These are phyloP conservation scores for Euphorbia neoarborescens DNA, from an alignment of 441 rosid species.

Conservation along the genomic window DNA sequence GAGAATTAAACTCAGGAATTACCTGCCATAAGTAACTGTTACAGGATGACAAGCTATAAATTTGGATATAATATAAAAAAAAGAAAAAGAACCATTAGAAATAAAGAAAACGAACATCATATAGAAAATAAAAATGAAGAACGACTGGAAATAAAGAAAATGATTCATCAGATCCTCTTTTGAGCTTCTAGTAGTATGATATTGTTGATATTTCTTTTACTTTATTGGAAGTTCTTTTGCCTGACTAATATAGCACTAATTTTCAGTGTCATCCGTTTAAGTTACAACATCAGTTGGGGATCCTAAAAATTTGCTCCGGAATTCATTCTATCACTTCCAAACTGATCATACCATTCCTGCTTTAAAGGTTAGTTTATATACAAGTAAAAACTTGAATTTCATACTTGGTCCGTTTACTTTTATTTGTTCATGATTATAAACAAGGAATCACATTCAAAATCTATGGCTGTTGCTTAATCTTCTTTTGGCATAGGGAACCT, in stretches of 20 bases:
- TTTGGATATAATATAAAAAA: too few relatives aligned
- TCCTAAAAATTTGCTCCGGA: constrained; percentile 92
- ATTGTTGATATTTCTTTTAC: too few relatives aligned
- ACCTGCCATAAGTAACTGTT: constrained; percentile 3
- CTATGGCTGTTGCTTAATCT: too few relatives aligned
- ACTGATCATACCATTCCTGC: constrained; percentile 89
- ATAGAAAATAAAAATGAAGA: neutral
- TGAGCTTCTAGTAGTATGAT: too few relatives aligned
- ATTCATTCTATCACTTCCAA: constrained; percentile 97
- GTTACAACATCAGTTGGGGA: constrained; percentile 95
- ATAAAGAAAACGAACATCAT: too few relatives aligned
- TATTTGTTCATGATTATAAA: too few relatives aligned
- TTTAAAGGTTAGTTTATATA: constrained; percentile 58
- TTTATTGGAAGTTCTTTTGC: constrained; percentile 10
- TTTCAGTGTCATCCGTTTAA: constrained; percentile 88
- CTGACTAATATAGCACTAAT: constrained; percentile 19
- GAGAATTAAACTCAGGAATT: neutral
- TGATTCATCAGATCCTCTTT: too few relatives aligned
- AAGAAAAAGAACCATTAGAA: too few relatives aligned
- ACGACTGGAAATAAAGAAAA: neutral
- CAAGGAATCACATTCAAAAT: too few relatives aligned
- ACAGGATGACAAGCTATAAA: neutral
- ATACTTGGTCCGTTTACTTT: too few relatives aligned
- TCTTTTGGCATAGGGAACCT: too few relatives aligned
- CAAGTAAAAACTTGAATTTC: too few relatives aligned